A percentile compares a stretch with the other conserved stretches of the same genome.
Evolutionary conservation across 306 rosid species (phyloP).

Genomic region (Vigna unguiculata): DNA sequence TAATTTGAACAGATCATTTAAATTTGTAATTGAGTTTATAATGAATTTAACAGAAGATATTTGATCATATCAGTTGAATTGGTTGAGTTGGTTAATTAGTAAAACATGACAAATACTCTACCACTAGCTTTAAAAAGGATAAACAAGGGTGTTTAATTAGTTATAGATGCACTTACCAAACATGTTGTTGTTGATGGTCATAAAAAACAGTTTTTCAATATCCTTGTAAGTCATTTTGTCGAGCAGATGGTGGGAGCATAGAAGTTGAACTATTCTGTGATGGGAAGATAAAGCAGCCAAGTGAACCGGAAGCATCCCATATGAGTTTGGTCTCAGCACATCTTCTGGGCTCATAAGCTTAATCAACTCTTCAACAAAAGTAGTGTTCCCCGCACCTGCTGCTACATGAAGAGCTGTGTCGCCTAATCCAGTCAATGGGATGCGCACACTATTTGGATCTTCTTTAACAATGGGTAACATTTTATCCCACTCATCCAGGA

Average conservation of each 20-base stretch:
- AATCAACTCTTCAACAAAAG: not conserved
- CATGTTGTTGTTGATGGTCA: not conserved
- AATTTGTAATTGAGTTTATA: too few species aligned
- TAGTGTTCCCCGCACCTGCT: not conserved
- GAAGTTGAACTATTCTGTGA: not conserved
- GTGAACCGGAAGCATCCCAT: not conserved
- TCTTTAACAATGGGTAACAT: too few species aligned
- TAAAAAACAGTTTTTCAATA: not conserved
- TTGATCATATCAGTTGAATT: too few species aligned
- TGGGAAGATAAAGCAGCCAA: not conserved
- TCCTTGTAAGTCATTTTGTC: not conserved
- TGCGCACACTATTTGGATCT: not conserved
- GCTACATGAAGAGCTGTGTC: conserved; percentile 32
- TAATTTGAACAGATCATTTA: too few species aligned
- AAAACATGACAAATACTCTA: too few species aligned
- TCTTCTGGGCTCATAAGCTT: not conserved
- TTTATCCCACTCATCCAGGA: too few species aligned
- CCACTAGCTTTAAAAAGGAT: too few species aligned
- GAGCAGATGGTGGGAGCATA: not conserved
- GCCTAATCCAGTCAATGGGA: not conserved
- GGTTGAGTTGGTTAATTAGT: too few species aligned
- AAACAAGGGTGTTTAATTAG: too few species aligned
- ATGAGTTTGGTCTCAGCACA: not conserved
- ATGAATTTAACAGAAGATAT: too few species aligned
- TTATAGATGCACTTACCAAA: conserved; percentile 1